These are phyloP conservation scores for Heliosperma pusillum DNA, from an alignment of 148 eudicot species.

Conservation along the genomic window DNA sequence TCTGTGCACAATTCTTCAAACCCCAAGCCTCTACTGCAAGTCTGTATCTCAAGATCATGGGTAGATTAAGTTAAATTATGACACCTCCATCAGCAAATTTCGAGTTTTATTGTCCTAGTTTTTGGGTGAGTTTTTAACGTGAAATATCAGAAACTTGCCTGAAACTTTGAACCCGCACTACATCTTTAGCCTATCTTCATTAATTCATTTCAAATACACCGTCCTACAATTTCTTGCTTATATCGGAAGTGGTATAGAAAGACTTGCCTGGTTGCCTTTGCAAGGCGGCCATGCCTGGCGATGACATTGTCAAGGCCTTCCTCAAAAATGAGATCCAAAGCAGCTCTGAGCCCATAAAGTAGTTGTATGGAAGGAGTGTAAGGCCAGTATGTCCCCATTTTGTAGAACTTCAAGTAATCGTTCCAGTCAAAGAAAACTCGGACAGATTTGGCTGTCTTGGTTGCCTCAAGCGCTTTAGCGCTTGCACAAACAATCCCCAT, in stretches of 20 bases:
- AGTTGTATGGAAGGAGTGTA: slow-evolving; percentile 99
- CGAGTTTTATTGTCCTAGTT: background rate
- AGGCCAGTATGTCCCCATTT: slow-evolving; percentile 91
- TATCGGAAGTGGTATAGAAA: background rate
- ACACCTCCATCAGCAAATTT: background rate
- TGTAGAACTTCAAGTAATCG: slow-evolving; percentile 92
- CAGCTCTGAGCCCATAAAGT: slow-evolving; percentile 82
- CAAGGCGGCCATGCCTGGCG: slow-evolving; percentile 84
- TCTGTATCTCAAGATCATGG: slow-evolving; percentile 43
- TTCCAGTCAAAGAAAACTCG: slow-evolving; percentile 97
- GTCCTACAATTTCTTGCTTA: background rate
- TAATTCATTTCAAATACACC: no score
- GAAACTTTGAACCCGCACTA: no score
- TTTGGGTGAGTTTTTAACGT: background rate
- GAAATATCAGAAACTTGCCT: no score
- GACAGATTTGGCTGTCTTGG: slow-evolving; percentile 79
- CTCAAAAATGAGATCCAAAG: slow-evolving; percentile 86
- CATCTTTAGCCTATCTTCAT: no score
- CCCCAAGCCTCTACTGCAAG: slow-evolving; percentile 99
- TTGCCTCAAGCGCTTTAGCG: slow-evolving; percentile 86
- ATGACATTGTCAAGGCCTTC: slow-evolving; percentile 98
- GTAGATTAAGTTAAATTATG: background rate
- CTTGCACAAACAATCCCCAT: slow-evolving; percentile 90
- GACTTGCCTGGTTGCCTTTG: slow-evolving; percentile 75
- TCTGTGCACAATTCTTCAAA: slow-evolving; percentile 88